Conservation (phyloP, 352 stramenopile genomes). For the Phytophthora uliginosa region DNA sequence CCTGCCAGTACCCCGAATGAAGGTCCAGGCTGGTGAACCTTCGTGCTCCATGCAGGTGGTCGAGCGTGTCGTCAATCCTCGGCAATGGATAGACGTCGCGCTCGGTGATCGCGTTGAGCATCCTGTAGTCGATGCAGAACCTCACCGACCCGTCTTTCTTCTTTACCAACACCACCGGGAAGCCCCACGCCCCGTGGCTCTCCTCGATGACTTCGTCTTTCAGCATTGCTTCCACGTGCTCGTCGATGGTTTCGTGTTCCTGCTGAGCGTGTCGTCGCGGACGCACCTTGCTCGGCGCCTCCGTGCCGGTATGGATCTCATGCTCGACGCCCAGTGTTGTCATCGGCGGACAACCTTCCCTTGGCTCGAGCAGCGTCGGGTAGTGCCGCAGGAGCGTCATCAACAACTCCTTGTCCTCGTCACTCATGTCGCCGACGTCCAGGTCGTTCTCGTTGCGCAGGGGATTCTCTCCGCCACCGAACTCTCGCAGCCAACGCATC, state of each 20-base stretch:
- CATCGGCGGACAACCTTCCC: neutral
- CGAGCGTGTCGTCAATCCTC: conserved; percentile 35
- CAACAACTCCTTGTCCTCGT: conserved; percentile 1
- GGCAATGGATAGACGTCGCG: conserved; percentile 34
- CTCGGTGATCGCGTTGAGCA: conserved; percentile 27
- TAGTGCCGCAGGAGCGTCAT: neutral
- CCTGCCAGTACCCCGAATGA: conserved; percentile 27
- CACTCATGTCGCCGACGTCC: conserved; percentile 6
- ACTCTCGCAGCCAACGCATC: neutral
- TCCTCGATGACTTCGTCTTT: conserved; percentile 26
- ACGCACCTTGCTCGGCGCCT: neutral
- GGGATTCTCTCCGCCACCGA: neutral
- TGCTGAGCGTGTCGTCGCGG: neutral
- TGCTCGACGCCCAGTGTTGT: neutral
- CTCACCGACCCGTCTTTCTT: conserved; percentile 36
- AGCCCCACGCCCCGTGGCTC: conserved; percentile 23
- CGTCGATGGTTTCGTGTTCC: conserved; percentile 24
- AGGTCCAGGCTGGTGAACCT: conserved; percentile 29
- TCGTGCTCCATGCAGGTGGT: conserved; percentile 14
- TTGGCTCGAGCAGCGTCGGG: neutral
- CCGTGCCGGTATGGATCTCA: neutral
- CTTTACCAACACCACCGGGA: conserved; percentile 29
- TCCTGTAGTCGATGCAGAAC: conserved; percentile 38
- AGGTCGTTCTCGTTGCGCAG: conserved; percentile 13
- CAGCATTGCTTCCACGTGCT: conserved; percentile 28